These are phyloP conservation scores for Mortierella sp. DNA, from an alignment of 371 early-diverging fungal genomes.

Conservation along the genomic window DNA sequence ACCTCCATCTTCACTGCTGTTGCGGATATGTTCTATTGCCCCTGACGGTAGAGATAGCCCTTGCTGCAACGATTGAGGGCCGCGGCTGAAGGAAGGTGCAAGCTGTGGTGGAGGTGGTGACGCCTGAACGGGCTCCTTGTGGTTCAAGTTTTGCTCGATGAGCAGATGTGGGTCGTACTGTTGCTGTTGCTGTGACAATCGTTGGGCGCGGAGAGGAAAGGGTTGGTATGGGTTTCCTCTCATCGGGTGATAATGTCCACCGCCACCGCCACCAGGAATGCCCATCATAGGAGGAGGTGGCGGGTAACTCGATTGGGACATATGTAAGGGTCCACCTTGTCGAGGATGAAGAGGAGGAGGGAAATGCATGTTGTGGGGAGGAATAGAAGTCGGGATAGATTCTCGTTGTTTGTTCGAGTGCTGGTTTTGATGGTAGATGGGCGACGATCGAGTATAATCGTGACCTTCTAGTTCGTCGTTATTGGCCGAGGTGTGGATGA, in stretches of 20 bases:
- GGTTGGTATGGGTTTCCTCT: slow-evolving; percentile 26
- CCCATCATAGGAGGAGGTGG: slow-evolving; percentile 31
- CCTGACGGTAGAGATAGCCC: not conserved
- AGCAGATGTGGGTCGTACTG: slow-evolving; percentile 4
- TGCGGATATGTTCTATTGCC: not conserved
- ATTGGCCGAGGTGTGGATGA: slow-evolving; percentile 34
- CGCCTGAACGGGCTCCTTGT: slow-evolving; percentile 29
- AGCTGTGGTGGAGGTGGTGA: not conserved
- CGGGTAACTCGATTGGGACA: slow-evolving; percentile 40
- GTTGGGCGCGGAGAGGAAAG: slow-evolving; percentile 6
- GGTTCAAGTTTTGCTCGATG: slow-evolving; percentile 7
- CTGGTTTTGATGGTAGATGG: slow-evolving; percentile 17
- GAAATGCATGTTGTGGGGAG: slow-evolving; percentile 1
- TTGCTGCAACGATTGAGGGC: slow-evolving; percentile 32
- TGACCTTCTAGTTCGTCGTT: slow-evolving; percentile 40
- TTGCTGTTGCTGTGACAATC: slow-evolving; percentile 15
- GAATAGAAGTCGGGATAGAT: not conserved
- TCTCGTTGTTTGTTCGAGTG: slow-evolving; percentile 1
- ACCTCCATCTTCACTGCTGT: not conserved
- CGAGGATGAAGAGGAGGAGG: slow-evolving; percentile 44
- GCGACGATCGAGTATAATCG: slow-evolving; percentile 40
- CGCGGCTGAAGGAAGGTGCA: slow-evolving; percentile 21
- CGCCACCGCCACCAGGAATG: not conserved
- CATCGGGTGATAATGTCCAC: slow-evolving; percentile 27
- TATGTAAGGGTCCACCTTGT: slow-evolving; percentile 33